Evolutionary conservation across 192 early-diverging fungal genomes (phyloP).

Genomic region (Backusella parvicylindrica): DNA sequence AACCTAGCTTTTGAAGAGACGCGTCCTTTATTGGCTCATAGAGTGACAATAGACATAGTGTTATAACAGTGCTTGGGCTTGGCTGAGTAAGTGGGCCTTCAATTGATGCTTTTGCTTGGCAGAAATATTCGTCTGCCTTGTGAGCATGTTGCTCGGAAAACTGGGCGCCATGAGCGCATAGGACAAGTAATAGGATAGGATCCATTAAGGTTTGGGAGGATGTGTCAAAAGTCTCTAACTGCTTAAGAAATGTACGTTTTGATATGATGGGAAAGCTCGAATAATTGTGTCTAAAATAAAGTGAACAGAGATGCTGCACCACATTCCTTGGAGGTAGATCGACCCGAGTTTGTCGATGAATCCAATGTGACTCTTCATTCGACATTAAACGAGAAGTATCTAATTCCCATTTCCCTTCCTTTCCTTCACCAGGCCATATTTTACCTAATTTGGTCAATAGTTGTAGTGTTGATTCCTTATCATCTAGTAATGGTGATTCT

Average conservation of each 20-base stretch:
- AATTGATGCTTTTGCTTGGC: constrained; percentile 24
- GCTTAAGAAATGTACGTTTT: constrained; percentile 18
- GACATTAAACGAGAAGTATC: neutral
- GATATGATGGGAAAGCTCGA: constrained; percentile 30
- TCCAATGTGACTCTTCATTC: neutral
- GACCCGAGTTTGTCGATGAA: neutral
- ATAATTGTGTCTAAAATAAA: constrained; percentile 27
- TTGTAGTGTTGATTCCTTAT: neutral
- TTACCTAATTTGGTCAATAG: neutral
- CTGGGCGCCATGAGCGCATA: constrained; percentile 33
- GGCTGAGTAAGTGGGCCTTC: constrained; percentile 24
- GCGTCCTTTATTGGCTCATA: constrained; percentile 11
- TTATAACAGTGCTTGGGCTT: constrained; percentile 21
- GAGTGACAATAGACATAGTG: constrained; percentile 18
- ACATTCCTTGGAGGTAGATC: constrained; percentile 18
- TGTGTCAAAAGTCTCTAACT: constrained; percentile 2
- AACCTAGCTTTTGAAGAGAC: neutral
- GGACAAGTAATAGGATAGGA: constrained; percentile 24
- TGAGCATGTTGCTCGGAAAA: neutral
- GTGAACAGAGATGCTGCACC: constrained; percentile 17
- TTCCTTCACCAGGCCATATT: constrained; percentile 9
- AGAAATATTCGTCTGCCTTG: constrained; percentile 18
- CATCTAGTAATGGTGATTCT: neutral
- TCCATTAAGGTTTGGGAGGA: constrained; percentile 7
- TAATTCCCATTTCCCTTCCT: constrained; percentile 6